These are phyloP conservation scores for Fusarium sp. DNA, from an alignment of 2,329 filamentous ascomycete species.

Conservation along the genomic window DNA sequence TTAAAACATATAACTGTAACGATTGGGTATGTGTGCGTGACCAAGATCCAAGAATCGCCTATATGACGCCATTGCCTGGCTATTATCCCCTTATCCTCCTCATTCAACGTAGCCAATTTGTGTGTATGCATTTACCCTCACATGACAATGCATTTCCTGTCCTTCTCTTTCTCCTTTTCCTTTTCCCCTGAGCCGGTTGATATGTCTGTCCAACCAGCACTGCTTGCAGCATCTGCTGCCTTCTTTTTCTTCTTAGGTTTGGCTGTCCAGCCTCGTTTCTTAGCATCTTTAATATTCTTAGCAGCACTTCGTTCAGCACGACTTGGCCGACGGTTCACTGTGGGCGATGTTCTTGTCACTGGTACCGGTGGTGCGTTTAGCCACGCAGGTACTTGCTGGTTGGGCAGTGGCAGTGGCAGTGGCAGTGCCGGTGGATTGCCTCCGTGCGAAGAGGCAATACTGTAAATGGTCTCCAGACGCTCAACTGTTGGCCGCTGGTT, in stretches of 20 bases:
- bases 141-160: slow-evolving; percentile 67
- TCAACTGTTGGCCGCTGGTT: slow-evolving; percentile 61
- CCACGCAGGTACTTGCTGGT: slow-evolving; percentile 50
- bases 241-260: slow-evolving; percentile 56
- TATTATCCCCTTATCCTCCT: slow-evolving; percentile 17
- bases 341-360: slow-evolving; percentile 55
- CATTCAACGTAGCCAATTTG: slow-evolving; percentile 8
- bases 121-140: slow-evolving; percentile 47
- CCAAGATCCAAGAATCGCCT: slow-evolving; percentile 13
- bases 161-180: slow-evolving; percentile 57
- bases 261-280: slow-evolving; percentile 67
- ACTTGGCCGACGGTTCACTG: slow-evolving; percentile 63
- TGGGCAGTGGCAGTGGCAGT: slow-evolving; percentile 18
- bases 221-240: slow-evolving; percentile 58
- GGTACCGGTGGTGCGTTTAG: slow-evolving; percentile 53
- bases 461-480: slow-evolving; percentile 68
- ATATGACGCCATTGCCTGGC: slow-evolving; percentile 10
- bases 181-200: slow-evolving; percentile 49
- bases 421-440: slow-evolving; percentile 19
- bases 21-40: slow-evolving; percentile 40
- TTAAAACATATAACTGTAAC: slow-evolving; percentile 22
- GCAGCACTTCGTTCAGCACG: slow-evolving; percentile 70
- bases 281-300: slow-evolving; percentile 72
- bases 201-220: slow-evolving; percentile 67
- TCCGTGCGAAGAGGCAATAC: slow-evolving; percentile 46